Conservation (phyloP, 768 basidiomycete genomes). For the Serendipita indica region DNA sequence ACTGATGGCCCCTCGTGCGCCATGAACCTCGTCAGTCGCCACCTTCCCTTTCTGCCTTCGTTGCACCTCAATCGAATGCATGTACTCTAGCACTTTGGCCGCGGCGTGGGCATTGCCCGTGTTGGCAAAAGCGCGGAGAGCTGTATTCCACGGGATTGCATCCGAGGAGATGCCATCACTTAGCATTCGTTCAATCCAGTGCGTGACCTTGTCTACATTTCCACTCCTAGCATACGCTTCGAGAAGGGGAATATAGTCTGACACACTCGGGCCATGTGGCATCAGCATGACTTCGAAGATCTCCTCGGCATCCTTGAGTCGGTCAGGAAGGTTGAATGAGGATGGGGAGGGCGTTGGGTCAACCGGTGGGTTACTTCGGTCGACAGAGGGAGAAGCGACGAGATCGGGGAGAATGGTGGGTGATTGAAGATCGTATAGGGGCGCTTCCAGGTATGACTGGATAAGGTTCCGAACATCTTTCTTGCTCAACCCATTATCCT, state of each 20-base stretch:
- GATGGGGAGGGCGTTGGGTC: neutral
- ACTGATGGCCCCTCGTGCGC: neutral
- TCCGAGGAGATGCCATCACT: constrained; percentile 38
- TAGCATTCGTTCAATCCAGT: constrained; percentile 40
- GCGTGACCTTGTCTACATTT: constrained; percentile 27
- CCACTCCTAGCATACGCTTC: constrained; percentile 36
- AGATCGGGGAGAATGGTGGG: neutral
- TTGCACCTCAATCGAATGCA: constrained; percentile 30
- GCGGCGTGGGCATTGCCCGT: constrained; percentile 42
- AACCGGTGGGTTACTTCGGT: no score
- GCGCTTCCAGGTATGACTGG: neutral
- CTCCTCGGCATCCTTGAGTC: constrained; percentile 24
- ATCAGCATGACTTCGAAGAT: constrained; percentile 42
- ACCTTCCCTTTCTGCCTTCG: neutral
- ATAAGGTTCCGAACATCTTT: neutral
- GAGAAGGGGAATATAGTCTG: constrained; percentile 44
- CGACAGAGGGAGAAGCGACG: neutral
- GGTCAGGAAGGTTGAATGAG: neutral
- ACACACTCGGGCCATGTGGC: constrained; percentile 30
- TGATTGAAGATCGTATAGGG: neutral
- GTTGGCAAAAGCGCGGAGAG: constrained; percentile 42
- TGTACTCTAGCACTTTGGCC: constrained; percentile 37
- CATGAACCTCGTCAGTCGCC: neutral
- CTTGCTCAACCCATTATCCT: neutral
- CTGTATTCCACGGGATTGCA: constrained; percentile 39